A percentile compares a stretch with the other conserved stretches of the same genome.
Conservation (phyloP, 495 filamentous ascomycete species). For the Aspergillus mulundensis region DNA sequence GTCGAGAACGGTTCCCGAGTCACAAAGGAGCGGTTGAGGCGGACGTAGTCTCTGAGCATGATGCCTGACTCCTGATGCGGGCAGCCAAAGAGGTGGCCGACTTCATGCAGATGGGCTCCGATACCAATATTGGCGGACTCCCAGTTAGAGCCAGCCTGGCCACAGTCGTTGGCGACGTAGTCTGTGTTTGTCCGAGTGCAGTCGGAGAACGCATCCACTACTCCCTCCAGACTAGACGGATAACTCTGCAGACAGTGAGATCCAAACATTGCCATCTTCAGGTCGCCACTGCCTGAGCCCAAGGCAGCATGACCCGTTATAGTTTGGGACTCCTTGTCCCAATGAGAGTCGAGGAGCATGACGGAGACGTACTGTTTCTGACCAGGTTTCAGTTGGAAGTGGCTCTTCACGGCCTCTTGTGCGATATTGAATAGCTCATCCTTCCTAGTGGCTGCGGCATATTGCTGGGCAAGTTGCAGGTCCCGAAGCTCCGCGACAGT, state of each 20-base stretch:
- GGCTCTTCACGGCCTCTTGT: constrained; percentile 63
- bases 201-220: constrained; percentile 80
- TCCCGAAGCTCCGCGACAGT: constrained; percentile 79
- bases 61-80: constrained; percentile 83
- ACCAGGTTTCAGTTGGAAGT: constrained; percentile 68
- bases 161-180: constrained; percentile 76
- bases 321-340: constrained; percentile 66
- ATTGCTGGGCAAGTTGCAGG: constrained; percentile 76
- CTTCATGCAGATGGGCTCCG: constrained; percentile 86
- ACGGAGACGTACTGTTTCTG: constrained; percentile 85
- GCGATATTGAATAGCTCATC: constrained; percentile 73
- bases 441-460: constrained; percentile 59
- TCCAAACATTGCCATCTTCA: constrained; percentile 84
- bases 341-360: constrained; percentile 79
- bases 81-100: constrained; percentile 80
- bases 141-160: constrained; percentile 83
- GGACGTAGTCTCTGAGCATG: constrained; percentile 84
- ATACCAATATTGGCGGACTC: constrained; percentile 89
- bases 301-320: constrained; percentile 80
- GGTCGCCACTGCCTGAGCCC: constrained; percentile 60
- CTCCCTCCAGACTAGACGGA: constrained; percentile 77
- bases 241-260: constrained; percentile 87
- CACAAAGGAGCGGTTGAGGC: constrained; percentile 76
- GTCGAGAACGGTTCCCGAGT: constrained; percentile 77
- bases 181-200: constrained; percentile 82